Evolutionary conservation across 139 green algal species (phyloP).

Genomic region (Micromonas pusilla): DNA sequence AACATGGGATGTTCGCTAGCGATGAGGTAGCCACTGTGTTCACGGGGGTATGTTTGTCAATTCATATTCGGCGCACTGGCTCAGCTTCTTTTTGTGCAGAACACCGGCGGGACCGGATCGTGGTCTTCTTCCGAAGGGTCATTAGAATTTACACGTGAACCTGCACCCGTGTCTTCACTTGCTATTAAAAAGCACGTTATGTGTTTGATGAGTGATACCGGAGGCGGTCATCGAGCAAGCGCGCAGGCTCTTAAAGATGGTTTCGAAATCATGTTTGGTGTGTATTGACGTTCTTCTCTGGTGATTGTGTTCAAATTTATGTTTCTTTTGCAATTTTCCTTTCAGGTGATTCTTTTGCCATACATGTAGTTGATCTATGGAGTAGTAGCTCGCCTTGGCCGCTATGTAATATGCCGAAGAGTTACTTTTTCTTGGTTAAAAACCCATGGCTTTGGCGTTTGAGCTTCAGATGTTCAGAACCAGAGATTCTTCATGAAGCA

Average conservation of each 20-base stretch:
- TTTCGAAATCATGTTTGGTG: conserved; percentile 13
- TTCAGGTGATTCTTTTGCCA: neutral
- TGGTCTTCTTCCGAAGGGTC: no score
- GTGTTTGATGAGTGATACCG: conserved; percentile 22
- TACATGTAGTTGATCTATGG: conserved; percentile 24
- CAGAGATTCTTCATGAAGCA: conserved; percentile 34
- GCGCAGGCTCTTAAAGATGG: conserved; percentile 55
- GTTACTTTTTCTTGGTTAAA: conserved; percentile 86
- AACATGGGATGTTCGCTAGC: no score
- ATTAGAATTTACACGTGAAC: no score
- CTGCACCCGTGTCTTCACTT: no score
- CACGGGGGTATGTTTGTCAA: no score
- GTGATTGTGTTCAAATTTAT: no score
- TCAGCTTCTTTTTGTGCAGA: no score
- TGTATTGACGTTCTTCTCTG: no score
- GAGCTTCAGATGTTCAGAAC: conserved; percentile 33
- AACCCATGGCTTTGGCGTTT: conserved; percentile 40
- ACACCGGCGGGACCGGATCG: no score
- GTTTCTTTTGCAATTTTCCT: no score
- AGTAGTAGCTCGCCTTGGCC: conserved; percentile 53
- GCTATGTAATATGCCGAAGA: conserved; percentile 79
- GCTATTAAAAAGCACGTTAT: conserved; percentile 15
- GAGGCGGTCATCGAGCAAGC: conserved; percentile 38
- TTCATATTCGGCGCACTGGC: no score
- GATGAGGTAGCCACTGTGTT: no score